Base-by-base conservation (phyloP, 2,329 filamentous ascomycete genomes). In the Alternaria atra region DNA sequence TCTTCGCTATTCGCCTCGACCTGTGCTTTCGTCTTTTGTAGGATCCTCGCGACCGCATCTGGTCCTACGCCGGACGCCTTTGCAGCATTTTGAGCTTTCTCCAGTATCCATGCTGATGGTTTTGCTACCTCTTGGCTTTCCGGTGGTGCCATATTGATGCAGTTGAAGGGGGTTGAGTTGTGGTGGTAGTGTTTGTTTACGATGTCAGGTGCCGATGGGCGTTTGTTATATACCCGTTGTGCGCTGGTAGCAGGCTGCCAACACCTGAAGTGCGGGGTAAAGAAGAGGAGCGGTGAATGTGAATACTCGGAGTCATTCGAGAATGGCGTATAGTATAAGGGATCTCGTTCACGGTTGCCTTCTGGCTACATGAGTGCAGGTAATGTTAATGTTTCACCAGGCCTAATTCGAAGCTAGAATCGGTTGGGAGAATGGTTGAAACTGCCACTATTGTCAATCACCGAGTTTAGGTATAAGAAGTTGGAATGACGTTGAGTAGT, bases 31-130 rank as follows among this genome's bases (percentile, higher is more conserved):
- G 29, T 37, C 12, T 60, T 27, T 42, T 52, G 52, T 35, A 63
- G 8, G 7, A 32, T 53, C 32, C 23, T 51, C 6, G 48, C 29
- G 9, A 63, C 17, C 15, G 34, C 44, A 12, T 55, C 52, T 25
- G 52, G 34, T 2, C 25, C 17, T 23, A 44, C 12, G 15, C 54
- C 52, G 4, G 51, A 50, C n/a, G 13, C 30, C 23, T 52, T 52
- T 12, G 17, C 29, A 10, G 58, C 20, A 20, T 55, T 34, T 37
- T 39, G 20, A 20, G 64, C 61, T 10, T n/a, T 39, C 9, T 43
- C 43, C 5, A 50, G 13, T 35, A 66, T 47, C 58, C 50, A 61
- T 43, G 34, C 51, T 23, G 55, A 55, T 2, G 52, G 13, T 23
- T 40, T 50, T 37, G 17, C 13, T n/a, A 48, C 15, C 10, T 50